Percentiles rank a stretch among this genome's conserved stretches.
phyloP scores from a whole-genome alignment of 1,139 yeast species.

The Barnettozyma hawaiiensis region DNA sequence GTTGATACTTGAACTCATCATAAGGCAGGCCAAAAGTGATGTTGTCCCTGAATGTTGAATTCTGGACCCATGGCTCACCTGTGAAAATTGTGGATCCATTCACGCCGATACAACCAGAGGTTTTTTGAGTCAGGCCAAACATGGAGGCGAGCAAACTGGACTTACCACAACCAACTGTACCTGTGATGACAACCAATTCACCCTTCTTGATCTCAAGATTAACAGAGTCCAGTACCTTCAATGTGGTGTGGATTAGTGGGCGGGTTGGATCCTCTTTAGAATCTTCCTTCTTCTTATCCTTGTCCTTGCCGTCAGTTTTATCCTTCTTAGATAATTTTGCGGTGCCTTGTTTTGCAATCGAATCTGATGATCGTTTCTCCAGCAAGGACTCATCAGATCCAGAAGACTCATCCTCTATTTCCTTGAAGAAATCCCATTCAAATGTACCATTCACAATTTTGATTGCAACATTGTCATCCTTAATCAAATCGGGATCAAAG shows the following conservation, averaged over 20 bases:
- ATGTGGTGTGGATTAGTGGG: conserved; percentile 6
- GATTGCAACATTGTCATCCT: conserved; percentile 34
- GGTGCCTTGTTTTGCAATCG: background rate
- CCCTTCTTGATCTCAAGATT: conserved; percentile 29
- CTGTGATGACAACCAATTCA: conserved; percentile 36
- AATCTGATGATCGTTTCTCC: background rate
- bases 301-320: conserved; percentile 16
- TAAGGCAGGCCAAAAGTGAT: conserved; percentile 62
- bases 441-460: conserved; percentile 47
- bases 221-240: conserved; percentile 20
- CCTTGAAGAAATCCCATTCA: conserved; percentile 52
- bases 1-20: conserved; percentile 46
- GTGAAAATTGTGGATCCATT: conserved; percentile 27
- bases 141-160: conserved; percentile 37
- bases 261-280: background rate
- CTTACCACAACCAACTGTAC: conserved; percentile 38
- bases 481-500: conserved; percentile 22
- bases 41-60: conserved; percentile 69
- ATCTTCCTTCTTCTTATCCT: conserved; percentile 6
- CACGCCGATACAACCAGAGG: conserved; percentile 33
- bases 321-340: background rate
- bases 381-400: background rate
- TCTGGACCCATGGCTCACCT: conserved; percentile 77
- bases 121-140: conserved; percentile 37
- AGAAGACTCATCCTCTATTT: conserved; percentile 21